These are phyloP conservation scores for Lichtheimia hyalospora DNA, from an alignment of 371 early-diverging fungal genomes.

Conservation along the genomic window DNA sequence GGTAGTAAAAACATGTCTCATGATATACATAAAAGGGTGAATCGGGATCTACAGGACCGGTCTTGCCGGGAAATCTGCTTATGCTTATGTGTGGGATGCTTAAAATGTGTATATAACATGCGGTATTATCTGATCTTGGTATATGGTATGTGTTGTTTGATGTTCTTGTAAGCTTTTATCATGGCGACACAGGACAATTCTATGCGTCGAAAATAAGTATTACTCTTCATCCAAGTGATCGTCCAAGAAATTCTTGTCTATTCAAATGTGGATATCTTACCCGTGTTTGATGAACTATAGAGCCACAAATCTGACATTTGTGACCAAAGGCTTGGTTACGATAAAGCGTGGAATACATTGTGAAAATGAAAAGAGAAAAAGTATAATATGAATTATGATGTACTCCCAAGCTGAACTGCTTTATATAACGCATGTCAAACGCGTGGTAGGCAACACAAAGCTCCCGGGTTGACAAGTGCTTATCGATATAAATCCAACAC, in stretches of 20 bases:
- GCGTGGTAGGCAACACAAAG: not conserved
- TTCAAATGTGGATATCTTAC: not conserved
- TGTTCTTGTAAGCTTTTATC: not conserved
- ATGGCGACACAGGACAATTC: conserved; percentile 13
- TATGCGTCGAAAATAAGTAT: not conserved
- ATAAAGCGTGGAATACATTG: not conserved
- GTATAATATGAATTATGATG: not conserved
- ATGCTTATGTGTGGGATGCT: not conserved
- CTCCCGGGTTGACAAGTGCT: not conserved
- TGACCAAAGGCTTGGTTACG: not conserved
- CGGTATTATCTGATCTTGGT: not conserved
- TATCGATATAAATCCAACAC: conserved; percentile 1
- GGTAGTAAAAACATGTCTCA: not conserved
- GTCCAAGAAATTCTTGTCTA: not conserved
- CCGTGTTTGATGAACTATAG: conserved; percentile 7
- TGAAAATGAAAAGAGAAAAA: not conserved
- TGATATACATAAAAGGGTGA: not conserved
- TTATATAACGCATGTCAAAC: no score
- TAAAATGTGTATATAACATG: not conserved
- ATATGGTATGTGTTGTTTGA: not conserved
- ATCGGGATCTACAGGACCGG: not conserved
- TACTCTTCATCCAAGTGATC: not conserved
- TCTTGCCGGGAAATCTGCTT: not conserved
- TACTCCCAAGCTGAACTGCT: not conserved
- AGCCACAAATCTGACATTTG: conserved; percentile 12